Evolutionary conservation across 2,329 filamentous ascomycete genomes (phyloP), one percentile per base, ranked within the genome.

Genomic region (Phoma sp.): DNA sequence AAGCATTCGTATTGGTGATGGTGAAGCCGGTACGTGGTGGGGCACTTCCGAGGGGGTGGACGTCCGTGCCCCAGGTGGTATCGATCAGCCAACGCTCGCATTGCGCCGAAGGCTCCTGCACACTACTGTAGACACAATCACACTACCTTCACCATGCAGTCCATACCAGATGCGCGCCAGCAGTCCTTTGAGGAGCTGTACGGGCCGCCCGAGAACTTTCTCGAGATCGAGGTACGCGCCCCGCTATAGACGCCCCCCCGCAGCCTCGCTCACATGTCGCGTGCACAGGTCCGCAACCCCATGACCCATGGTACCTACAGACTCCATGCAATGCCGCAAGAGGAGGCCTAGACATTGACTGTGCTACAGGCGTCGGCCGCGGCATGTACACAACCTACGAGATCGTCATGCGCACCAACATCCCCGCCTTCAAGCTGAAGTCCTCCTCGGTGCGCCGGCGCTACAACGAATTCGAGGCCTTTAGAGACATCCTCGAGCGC

Each of bases 111-210:
- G 29, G 47, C 41, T 43, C 32, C 48, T 38, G 37, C 31, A 56
- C 25, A 27, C 32, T 25, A 35, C 21, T 17, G 31, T 21, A 43
- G 37, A 39, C 35, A 19, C 49, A 32, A n/a, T 38, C 15, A 17
- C 38, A 32, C 57, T 17, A 58, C 40, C 15, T 4, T 32, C 47
- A 41, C 43, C 8, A 88, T 88, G 85, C 84, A 87, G 76, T 83
- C 84, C 55, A 80, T 88, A 68, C 85, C 85, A 41, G 84, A 87
- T 63, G 80, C 90, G 65, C 90, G 93, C 70, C 87, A 91, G 79
- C 95, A 99, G 82, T 95, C 90, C 73, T 98, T 97, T 74, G 95
- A 99, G 80, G 95, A 99, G 84, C 96, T 98, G 76, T 99, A 99
- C 78, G 95, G 93, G 13, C 92, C 94, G 43, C 95, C 95, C 6